phyloP scores from a whole-genome alignment of 2,329 filamentous ascomycete species.

The Hymenoscyphus albidus region DNA sequence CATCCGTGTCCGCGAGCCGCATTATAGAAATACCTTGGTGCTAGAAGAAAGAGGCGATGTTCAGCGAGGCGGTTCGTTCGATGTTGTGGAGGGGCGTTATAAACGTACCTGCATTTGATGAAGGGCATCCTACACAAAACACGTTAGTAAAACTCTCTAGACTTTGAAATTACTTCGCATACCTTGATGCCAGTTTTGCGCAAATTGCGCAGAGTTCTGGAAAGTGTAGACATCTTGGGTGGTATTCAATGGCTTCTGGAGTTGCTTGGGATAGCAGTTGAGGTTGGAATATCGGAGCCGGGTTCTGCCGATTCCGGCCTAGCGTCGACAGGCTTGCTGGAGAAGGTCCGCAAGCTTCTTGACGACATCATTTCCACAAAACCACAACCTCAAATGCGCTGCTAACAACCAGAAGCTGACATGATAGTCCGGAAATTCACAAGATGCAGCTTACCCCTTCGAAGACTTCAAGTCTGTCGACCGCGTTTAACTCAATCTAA shows the following conservation, averaged over 20 bases:
- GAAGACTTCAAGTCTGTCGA: conserved; percentile 28
- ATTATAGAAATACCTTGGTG: conserved; percentile 28
- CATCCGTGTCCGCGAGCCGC: neutral
- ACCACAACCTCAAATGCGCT: neutral
- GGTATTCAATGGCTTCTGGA: conserved; percentile 28
- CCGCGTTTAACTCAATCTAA: conserved; percentile 24
- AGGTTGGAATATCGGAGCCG: conserved; percentile 16
- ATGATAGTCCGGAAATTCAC: conserved; percentile 38
- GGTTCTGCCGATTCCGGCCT: conserved; percentile 23
- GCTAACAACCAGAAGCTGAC: conserved; percentile 11
- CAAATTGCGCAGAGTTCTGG: conserved; percentile 81
- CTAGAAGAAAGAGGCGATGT: conserved; percentile 22
- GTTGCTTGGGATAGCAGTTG: conserved; percentile 15
- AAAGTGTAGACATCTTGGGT: conserved; percentile 80
- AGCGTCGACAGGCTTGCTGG: conserved; percentile 8
- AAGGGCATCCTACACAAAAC: conserved; percentile 67
- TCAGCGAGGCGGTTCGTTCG: conserved; percentile 25
- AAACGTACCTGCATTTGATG: conserved; percentile 85
- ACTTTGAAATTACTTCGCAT: conserved; percentile 26
- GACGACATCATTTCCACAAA: neutral
- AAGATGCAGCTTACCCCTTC: conserved; percentile 32
- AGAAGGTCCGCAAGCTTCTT: neutral
- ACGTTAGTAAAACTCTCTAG: conserved; percentile 37
- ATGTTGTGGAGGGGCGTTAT: conserved; percentile 24
- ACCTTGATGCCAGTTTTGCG: conserved; percentile 88